Evolutionary conservation across 1,139 yeast genomes (phyloP), one percentile per base, ranked within the genome.

Genomic region (Zhuliangozyma blackwelliae): DNA sequence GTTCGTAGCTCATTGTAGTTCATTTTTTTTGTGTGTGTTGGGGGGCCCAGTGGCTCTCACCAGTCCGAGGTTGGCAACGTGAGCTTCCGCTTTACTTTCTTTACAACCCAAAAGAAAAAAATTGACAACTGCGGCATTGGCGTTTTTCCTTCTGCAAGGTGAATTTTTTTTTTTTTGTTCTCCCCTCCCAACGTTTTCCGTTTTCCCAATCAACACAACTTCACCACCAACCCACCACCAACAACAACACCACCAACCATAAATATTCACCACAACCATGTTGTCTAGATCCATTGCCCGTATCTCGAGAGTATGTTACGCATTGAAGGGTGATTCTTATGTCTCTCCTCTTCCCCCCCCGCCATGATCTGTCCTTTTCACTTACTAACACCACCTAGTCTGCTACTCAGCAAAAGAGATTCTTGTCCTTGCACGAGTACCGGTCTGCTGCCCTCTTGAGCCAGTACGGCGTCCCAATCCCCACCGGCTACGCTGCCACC

Each of bases 371-470:
- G n/a, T n/a, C n/a, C n/a, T n/a, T n/a, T n/a, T n/a, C 23, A 22
- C 23, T 2, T 22, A 7, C 23, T 9, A 8, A 8, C 27, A 25
- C 10, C 16, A 16, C 16, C 4, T 47, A 52, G 56, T 30, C 53
- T 28, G 42, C 40, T 40, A 47, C 49, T 44, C 54, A 49, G 40
- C 64, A 61, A 54, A 75, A 74, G 55, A 81, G 97, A 76, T 72
- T 71, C 66, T 72, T 90, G 53, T 89, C 97, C 27, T 81, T 92
- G 52, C 98, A 92, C 61, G 99, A 92, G 69, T 94, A 68, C 79
- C 88, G 97, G 63, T 88, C 97, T 28, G 97, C 98, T 40, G 87
- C 86, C 48, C 69, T 92, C 45, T 78, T 92, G 55, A 77, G 79
- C 61, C 57, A 69, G 22, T 92, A 88, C 69, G 96, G 94, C 49